Evolutionary conservation across 331 rosid species (phyloP).

Genomic region (Acacia pycnantha): DNA sequence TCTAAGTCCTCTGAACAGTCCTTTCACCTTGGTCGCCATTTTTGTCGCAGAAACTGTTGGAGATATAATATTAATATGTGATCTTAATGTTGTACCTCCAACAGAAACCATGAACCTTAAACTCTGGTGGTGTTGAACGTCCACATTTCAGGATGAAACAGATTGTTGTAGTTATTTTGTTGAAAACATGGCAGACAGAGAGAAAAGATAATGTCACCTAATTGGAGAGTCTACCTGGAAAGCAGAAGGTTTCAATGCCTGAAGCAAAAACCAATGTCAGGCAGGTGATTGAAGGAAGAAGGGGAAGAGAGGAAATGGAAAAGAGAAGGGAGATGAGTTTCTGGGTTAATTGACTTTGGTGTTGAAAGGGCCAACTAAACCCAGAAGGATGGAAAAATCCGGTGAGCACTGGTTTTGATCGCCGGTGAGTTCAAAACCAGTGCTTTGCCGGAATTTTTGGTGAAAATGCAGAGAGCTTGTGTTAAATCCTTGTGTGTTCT

Average conservation of each 20-base stretch:
- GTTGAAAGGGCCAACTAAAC: neutral
- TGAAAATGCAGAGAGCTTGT: conserved; percentile 24
- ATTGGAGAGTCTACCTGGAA: neutral
- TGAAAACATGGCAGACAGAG: neutral
- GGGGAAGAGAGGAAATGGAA: neutral
- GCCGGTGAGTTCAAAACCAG: conserved; percentile 48
- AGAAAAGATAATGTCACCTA: neutral
- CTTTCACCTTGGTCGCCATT: conserved; percentile 64
- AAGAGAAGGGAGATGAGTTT: neutral
- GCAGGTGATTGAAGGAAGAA: neutral
- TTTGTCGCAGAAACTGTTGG: conserved; percentile 8
- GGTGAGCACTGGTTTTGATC: conserved; percentile 42
- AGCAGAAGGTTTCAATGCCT: neutral
- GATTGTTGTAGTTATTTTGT: neutral
- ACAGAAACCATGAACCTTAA: conserved; percentile 18
- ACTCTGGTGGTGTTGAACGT: neutral
- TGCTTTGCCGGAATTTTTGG: conserved; percentile 30
- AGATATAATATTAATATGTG: neutral
- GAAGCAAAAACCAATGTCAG: conserved; percentile 3
- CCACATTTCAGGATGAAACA: neutral
- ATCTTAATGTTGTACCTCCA: neutral
- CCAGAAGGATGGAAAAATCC: conserved; percentile 30
- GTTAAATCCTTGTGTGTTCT: conserved; percentile 24
- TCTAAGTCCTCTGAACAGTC: conserved; percentile 79
- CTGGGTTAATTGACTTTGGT: neutral